Evolutionary conservation across 768 basidiomycete genomes (phyloP), one percentile per base, ranked within the genome.

Genomic region (Fomitopsis pulvina): DNA sequence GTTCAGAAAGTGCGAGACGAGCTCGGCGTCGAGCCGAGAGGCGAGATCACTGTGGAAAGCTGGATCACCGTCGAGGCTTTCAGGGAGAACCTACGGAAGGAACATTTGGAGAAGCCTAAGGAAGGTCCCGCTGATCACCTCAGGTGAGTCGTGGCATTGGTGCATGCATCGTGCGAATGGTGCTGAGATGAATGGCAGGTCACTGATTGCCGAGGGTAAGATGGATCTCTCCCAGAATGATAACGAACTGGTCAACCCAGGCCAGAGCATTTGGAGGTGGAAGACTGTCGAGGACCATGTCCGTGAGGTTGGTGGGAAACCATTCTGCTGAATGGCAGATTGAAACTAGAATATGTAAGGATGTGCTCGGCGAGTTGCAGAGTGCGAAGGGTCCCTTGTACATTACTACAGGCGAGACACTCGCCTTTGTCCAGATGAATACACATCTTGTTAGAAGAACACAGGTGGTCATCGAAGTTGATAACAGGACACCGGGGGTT

Each of bases 241-340:
- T 39, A 56, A 63, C 42, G 61, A 63, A 28, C 50, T 61, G 9
- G 53, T 61, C 11, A 63, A 63, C 49, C 61, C 60, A 0, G 51
- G 45, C 7, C 30, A 61, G 50, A 48, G 38, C 11, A 5, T 39
- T 14, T 63, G 61, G 61, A 57, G 56, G 52, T 63, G 61, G 61
- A 53, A 50, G 44, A 54, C 55, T 2, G 44, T 57, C 4, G 48
- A 59, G 42, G 55, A 56, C 16, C 48, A 53, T 25, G 52, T 51
- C 11, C 41, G 41, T 29, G 49, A 50, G 49, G 20, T 34, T 6
- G 30, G 25, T 2, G 49, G 49, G 6, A 37, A 37, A 24, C 38
- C 38, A 7, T 48, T 38, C 22, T 24, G 30, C 10, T 46, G 30
- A 46, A n/a, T n/a, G n/a, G n/a, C n/a, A n/a, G n/a, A n/a, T n/a